phyloP scores from a whole-genome alignment of 441 rosid genomes.

The Mallotus repandus region DNA sequence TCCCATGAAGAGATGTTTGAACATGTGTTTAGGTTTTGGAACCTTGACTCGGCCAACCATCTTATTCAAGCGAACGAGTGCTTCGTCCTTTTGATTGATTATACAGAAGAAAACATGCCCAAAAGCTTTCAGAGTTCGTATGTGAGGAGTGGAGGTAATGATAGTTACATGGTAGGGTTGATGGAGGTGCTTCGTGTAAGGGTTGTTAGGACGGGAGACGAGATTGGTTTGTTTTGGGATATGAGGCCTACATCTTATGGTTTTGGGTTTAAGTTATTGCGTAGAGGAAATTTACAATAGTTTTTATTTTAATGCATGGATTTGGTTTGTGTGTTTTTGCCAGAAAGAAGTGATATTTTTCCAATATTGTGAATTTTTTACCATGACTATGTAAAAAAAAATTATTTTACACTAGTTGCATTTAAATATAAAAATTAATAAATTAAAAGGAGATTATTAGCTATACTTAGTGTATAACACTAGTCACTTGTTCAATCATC shows the following conservation, averaged over 20 bases:
- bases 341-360: no score
- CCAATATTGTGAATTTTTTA: no score
- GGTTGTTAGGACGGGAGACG: conserved; percentile 22
- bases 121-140: conserved; percentile 27
- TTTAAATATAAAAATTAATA: no score
- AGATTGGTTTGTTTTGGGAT: conserved; percentile 38
- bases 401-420: no score
- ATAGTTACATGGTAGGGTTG: conserved; percentile 23
- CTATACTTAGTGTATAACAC: no score
- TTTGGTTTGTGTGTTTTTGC: neutral
- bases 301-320: neutral
- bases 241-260: conserved; percentile 17
- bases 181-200: conserved; percentile 27
- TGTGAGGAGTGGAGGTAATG: conserved; percentile 24
- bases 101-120: conserved; percentile 30
- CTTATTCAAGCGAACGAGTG: conserved; percentile 23
- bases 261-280: conserved; percentile 32
- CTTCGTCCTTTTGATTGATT: conserved; percentile 27
- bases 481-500: no score
- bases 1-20: conserved; percentile 26
- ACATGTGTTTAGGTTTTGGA: conserved; percentile 35
- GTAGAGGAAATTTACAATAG: conserved; percentile 11
- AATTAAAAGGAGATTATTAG: no score
- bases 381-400: no score
- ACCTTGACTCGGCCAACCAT: conserved; percentile 23